Evolutionary conservation across 2,329 filamentous ascomycete species (phyloP).

Genomic region (Colletotrichum gloeosporioides): DNA sequence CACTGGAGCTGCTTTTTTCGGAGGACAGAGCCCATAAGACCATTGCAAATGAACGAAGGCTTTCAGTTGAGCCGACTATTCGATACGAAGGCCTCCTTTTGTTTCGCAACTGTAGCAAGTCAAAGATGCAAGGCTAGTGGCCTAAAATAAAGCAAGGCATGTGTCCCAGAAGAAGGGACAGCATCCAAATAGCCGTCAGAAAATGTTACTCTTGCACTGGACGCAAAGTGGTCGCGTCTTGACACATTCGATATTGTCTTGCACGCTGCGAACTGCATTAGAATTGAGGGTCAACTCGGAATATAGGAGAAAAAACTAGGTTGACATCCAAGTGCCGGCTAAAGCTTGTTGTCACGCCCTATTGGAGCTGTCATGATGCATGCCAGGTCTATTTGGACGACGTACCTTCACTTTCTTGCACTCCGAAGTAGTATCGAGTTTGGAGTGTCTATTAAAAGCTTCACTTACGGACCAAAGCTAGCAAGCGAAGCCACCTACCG

Average conservation of each 20-base stretch:
- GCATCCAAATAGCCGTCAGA: neutral
- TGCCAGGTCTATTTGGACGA: neutral
- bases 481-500: neutral
- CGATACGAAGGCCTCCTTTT: neutral
- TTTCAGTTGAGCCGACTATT: neutral
- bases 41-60: neutral
- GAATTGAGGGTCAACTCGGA: neutral
- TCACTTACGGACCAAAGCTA: neutral
- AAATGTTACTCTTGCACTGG: neutral
- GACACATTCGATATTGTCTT: neutral
- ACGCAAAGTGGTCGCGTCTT: neutral
- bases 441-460: neutral
- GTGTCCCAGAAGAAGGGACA: neutral
- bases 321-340: slow-evolving; percentile 2
- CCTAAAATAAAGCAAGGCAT: neutral
- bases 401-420: neutral
- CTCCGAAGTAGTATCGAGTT: neutral
- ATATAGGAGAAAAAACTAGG: slow-evolving; percentile 1
- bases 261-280: neutral
- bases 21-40: neutral
- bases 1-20: neutral
- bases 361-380: neutral
- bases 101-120: neutral
- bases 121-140: neutral
- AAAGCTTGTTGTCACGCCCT: neutral